Evolutionary conservation across 169 alveolate species (phyloP).

Genomic region (Theileria parva): DNA sequence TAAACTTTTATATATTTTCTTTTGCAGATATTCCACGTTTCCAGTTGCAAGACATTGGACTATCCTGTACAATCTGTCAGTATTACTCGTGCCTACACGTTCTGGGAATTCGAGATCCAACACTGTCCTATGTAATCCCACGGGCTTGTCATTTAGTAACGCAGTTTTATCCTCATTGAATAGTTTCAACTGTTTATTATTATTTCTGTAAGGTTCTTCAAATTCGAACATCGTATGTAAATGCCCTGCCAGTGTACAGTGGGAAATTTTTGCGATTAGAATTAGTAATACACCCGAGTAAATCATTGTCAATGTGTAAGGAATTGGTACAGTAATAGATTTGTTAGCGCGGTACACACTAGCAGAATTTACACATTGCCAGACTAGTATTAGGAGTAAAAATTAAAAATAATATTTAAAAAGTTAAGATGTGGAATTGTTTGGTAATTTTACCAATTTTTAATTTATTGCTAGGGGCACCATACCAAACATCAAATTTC

Average conservation of each 20-base stretch:
- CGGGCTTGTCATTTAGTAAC: conserved; percentile 13
- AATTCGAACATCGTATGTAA: not conserved
- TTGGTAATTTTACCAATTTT: not conserved
- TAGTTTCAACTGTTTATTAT: not conserved
- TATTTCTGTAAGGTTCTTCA: not conserved
- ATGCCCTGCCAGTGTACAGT: not conserved
- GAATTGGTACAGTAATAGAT: too few relatives aligned
- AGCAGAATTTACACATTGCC: not conserved
- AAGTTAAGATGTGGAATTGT: not conserved
- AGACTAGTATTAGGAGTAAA: not conserved
- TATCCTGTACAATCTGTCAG: not conserved
- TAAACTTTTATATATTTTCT: conserved; percentile 6
- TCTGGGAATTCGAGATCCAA: conserved; percentile 26
- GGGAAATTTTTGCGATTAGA: not conserved
- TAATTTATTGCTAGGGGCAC: not conserved
- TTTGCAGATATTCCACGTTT: not conserved
- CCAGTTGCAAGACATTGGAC: conserved; percentile 8
- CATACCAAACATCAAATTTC: not conserved
- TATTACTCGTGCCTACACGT: not conserved
- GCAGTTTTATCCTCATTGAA: not conserved
- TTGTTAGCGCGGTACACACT: not conserved
- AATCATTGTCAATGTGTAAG: not conserved
- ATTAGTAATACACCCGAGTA: not conserved
- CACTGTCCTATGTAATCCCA: not conserved
- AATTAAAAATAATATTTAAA: too few relatives aligned